Evolutionary conservation across 495 filamentous ascomycete species (phyloP).

Genomic region (Daldinia concentrica): DNA sequence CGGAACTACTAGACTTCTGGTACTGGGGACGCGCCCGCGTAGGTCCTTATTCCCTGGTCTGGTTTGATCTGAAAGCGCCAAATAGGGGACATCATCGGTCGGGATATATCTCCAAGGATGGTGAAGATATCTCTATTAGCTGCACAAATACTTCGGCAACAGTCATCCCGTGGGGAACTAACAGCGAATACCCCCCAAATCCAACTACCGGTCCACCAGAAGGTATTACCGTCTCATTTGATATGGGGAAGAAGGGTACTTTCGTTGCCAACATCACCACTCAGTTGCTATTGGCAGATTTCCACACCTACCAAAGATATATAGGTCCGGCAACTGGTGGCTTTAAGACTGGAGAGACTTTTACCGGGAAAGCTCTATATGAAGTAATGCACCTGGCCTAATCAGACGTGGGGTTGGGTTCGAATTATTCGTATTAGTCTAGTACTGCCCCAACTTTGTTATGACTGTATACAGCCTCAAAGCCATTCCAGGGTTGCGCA

Average conservation of each 20-base stretch:
- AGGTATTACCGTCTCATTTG: background rate
- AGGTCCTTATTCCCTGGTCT: background rate
- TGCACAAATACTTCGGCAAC: background rate
- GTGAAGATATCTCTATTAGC: background rate
- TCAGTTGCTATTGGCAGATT: background rate
- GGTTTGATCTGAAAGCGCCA: background rate
- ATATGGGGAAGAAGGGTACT: background rate
- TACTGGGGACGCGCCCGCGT: background rate
- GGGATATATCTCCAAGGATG: background rate
- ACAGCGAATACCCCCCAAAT: background rate
- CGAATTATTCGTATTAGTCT: no score
- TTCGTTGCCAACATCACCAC: background rate
- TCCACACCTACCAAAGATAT: background rate
- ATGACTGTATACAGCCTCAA: no score
- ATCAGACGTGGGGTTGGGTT: no score
- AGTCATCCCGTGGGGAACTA: background rate
- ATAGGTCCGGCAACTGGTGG: background rate
- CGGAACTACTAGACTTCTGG: background rate
- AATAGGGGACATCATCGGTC: background rate
- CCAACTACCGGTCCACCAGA: background rate
- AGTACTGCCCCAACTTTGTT: no score
- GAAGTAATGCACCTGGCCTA: no score
- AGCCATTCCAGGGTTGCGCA: no score
- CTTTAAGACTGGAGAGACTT: background rate
- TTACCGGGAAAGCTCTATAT: no score